Base-by-base conservation (phyloP, 345 rosid genomes). In the Lagerstroemia speciosa region DNA sequence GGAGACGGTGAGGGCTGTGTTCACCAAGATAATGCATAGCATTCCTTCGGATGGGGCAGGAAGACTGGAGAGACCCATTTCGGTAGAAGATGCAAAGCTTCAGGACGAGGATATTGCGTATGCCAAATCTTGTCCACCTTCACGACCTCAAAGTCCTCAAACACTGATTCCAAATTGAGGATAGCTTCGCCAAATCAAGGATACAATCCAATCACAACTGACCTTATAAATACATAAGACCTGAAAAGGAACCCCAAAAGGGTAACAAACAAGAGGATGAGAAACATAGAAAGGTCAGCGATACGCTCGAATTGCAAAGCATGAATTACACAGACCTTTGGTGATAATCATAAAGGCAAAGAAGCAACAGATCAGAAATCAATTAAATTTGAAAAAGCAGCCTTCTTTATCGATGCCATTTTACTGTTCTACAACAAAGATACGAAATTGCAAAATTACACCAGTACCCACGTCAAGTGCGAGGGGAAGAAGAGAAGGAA, bases 11-110 rank as follows among this genome's bases (percentile, higher is more conserved):
- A 85, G 67, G n/a, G 95, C 96, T 6, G 98, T 90, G 86, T 90
- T 90, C 10, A 90, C 94, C 78, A 90, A 69, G 72, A 92, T 70
- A 38, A 90, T 78, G 55, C 95, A 85, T 24, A 92, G 67, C 70
- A 92, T 81, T 81, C 96, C 95, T 80, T 90, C 98, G 55, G 98
- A 92, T 71, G 98, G 95, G 66, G 93, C 77, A 34, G 98, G 98
- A 50, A 90, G 94, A 62, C 89, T 86, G 29, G 95, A 84, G 52
- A 92, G 79, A 76, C 97, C 98, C 98, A 92, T 92, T 69, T 67
- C 0, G 10, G 20, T 15, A 17, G 37, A 32, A 41, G 19, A 37
- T 26, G 36, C 14, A 29, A n/a, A 22, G 45, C 50, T 45, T 22
- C 31, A 3, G 60, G 62, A 14, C 31, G 30, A n/a, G n/a, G n/a